Conservation (phyloP, 1,284 basidiomycete species). For the Rhodotorula sp. region DNA sequence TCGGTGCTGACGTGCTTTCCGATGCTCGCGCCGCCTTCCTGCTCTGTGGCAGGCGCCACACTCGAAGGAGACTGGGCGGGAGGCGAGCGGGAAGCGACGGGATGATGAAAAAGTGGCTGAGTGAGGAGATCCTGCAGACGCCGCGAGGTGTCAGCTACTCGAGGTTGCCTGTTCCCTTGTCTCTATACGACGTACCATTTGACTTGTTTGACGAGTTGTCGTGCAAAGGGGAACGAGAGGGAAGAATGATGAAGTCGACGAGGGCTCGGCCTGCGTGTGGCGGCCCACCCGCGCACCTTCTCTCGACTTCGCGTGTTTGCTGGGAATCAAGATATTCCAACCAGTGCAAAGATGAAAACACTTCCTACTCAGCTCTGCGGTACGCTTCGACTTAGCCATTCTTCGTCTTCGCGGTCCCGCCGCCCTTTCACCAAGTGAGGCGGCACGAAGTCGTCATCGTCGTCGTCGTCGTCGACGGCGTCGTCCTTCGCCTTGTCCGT, state of each 20-base stretch:
- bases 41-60: neutral
- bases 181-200: neutral
- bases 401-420: constrained; percentile 26
- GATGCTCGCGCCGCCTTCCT: neutral
- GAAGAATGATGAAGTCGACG: neutral
- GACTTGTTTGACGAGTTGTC: neutral
- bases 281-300: too few species aligned
- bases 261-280: neutral
- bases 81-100: neutral
- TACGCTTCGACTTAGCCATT: constrained; percentile 31
- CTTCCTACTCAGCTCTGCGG: constrained; percentile 1
- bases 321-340: neutral
- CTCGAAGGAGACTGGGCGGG: neutral
- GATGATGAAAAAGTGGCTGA: constrained; percentile 3
- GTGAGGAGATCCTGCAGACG: constrained; percentile 26
- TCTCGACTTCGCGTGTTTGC: neutral
- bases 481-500: neutral
- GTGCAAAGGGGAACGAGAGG: neutral
- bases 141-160: neutral
- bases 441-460: constrained; percentile 34
- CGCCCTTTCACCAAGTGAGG: constrained; percentile 28
- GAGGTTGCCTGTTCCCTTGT: neutral
- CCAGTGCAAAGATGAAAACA: too few species aligned
- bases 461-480: constrained; percentile 15
- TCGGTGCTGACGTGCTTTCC: neutral